A percentile compares a stretch with the other conserved stretches of the same genome.
Evolutionary conservation across 352 stramenopile species (phyloP).

Genomic region (Globisporangium rhizosaccharum): DNA sequence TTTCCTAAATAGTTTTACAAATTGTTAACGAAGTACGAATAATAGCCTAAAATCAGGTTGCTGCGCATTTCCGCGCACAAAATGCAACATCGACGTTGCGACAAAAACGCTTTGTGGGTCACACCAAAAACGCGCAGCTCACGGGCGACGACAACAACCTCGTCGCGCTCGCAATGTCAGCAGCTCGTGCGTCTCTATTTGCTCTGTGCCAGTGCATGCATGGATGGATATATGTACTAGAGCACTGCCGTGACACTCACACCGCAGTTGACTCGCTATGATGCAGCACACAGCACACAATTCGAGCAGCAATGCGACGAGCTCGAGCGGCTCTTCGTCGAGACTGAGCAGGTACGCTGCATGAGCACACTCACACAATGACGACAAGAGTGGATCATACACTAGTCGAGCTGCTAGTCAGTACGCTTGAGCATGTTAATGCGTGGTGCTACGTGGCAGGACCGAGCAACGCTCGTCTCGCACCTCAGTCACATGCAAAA

Average conservation of each 20-base stretch:
- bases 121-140: neutral
- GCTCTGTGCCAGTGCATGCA: neutral
- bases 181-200: too few relatives aligned
- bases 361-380: neutral
- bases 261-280: too few relatives aligned
- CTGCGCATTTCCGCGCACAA: too few relatives aligned
- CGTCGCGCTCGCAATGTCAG: neutral
- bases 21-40: too few relatives aligned
- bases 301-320: constrained; percentile 17
- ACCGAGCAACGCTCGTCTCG: constrained; percentile 15
- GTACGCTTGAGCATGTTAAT: neutral
- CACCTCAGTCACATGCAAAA: constrained; percentile 14
- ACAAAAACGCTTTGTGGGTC: too few relatives aligned
- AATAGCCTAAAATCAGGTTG: too few relatives aligned
- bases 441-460: constrained; percentile 9
- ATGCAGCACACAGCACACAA: constrained; percentile 1
- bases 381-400: neutral
- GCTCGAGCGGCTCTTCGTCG: constrained; percentile 15
- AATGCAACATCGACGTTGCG: too few relatives aligned
- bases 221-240: neutral
- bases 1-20: too few relatives aligned
- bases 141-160: neutral
- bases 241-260: too few relatives aligned
- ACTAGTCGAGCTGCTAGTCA: too few relatives aligned
- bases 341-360: constrained; percentile 18